These are phyloP conservation scores for Fonsecaea pugnacius DNA, from an alignment of 2,329 filamentous ascomycete genomes.

Conservation along the genomic window DNA sequence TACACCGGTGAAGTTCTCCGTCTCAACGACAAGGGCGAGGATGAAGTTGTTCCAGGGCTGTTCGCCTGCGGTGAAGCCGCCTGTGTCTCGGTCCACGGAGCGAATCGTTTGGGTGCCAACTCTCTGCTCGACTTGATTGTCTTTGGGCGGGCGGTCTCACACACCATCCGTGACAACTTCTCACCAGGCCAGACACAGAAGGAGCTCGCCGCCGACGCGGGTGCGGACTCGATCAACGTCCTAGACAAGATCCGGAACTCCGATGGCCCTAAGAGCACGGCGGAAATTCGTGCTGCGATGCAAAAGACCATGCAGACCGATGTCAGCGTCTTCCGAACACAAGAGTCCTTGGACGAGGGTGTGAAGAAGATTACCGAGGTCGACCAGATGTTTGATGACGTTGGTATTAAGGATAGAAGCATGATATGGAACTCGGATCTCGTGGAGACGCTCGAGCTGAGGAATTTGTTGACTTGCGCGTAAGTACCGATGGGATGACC, in stretches of 20 bases:
- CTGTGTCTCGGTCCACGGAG: conserved; percentile 96
- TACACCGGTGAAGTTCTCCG: conserved; percentile 97
- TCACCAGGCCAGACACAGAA: conserved; percentile 79
- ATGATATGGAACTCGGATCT: conserved; percentile 98
- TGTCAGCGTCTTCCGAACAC: conserved; percentile 88
- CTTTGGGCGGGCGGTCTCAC: conserved; percentile 94
- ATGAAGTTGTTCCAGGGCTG: conserved; percentile 91
- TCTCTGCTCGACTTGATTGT: conserved; percentile 96
- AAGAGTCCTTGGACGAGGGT: conserved; percentile 79
- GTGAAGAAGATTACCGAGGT: conserved; percentile 79
- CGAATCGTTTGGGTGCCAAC: conserved; percentile 97
- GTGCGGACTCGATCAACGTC: conserved; percentile 67
- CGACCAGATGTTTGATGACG: conserved; percentile 71
- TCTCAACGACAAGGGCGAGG: conserved; percentile 80
- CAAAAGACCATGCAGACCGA: conserved; percentile 95
- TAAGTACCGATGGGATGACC: conserved; percentile 57
- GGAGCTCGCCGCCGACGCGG: conserved; percentile 81
- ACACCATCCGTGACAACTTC: conserved; percentile 95
- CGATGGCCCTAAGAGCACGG: conserved; percentile 76
- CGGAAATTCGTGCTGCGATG: conserved; percentile 82
- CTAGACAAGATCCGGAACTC: conserved; percentile 80
- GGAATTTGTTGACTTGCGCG: conserved; percentile 96
- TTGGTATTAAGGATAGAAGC: conserved; percentile 89
- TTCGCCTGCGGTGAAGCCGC: conserved; percentile 97
- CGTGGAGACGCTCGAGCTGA: conserved; percentile 89